These are phyloP conservation scores for Colletotrichum echinochloae DNA, from an alignment of 2,329 filamentous ascomycete species.

Conservation along the genomic window DNA sequence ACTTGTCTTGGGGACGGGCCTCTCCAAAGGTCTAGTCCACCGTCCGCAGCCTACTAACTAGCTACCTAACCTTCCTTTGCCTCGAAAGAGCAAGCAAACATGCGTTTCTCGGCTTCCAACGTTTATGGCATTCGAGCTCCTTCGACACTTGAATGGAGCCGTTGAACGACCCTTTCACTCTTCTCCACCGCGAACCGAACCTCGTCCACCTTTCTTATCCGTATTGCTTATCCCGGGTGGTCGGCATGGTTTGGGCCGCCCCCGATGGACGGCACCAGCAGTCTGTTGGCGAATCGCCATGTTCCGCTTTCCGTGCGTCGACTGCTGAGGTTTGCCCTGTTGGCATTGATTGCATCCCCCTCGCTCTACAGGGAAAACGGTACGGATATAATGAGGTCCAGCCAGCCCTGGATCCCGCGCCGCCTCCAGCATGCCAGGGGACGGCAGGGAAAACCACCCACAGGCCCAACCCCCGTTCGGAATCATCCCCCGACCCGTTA, in stretches of 20 bases:
- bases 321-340: background rate
- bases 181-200: background rate
- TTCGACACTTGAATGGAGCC: slow-evolving; percentile 19
- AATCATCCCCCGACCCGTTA: slow-evolving; percentile 32
- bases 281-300: background rate
- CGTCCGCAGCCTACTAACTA: slow-evolving; percentile 3
- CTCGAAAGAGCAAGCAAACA: slow-evolving; percentile 29
- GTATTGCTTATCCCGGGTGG: slow-evolving; percentile 13
- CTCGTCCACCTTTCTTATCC: slow-evolving; percentile 17
- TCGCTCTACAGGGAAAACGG: background rate
- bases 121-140: slow-evolving; percentile 31
- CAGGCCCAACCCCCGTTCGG: slow-evolving; percentile 36
- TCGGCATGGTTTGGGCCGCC: slow-evolving; percentile 9
- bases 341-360: slow-evolving; percentile 1
- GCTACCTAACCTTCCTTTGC: background rate
- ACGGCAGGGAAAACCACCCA: slow-evolving; percentile 26
- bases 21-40: slow-evolving; percentile 11
- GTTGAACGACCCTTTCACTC: slow-evolving; percentile 23
- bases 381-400: background rate
- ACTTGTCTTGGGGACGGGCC: background rate
- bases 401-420: slow-evolving; percentile 20
- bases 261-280: background rate
- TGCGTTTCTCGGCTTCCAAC: slow-evolving; percentile 23
- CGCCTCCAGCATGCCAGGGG: slow-evolving; percentile 30
- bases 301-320: background rate